Percentiles rank a stretch among this genome's conserved stretches.
phyloP scores from a whole-genome alignment of 2,329 filamentous ascomycete genomes.

The Grosmannia huntii region DNA sequence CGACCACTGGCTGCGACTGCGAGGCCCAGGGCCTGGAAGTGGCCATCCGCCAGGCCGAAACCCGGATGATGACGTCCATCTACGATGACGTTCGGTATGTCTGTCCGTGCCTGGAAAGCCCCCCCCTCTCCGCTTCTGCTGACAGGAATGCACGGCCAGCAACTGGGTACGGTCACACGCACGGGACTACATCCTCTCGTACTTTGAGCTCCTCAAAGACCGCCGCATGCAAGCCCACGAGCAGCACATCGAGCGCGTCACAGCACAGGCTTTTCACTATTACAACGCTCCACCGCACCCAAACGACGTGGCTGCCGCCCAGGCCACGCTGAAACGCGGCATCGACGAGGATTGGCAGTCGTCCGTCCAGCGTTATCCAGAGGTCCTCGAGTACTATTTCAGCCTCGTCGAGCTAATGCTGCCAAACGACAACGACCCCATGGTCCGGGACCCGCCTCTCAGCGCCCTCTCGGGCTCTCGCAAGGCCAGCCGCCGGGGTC shows the following conservation, averaged over 20 bases:
- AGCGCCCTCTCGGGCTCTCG: conserved; percentile 37
- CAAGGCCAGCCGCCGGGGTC: conserved; percentile 30
- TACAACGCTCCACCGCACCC: conserved; percentile 46
- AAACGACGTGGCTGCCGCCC: conserved; percentile 49
- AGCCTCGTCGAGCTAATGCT: conserved; percentile 53
- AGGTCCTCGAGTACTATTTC: conserved; percentile 74
- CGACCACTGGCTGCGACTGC: conserved; percentile 47
- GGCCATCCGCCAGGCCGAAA: conserved; percentile 50
- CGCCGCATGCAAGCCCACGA: conserved; percentile 46
- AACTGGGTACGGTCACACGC: conserved; percentile 52
- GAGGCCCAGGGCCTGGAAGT: conserved; percentile 52
- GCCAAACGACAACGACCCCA: conserved; percentile 47
- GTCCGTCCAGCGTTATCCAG: conserved; percentile 63
- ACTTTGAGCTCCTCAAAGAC: conserved; percentile 49
- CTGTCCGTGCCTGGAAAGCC: not conserved
- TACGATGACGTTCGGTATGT: conserved; percentile 51
- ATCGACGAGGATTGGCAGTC: conserved; percentile 70
- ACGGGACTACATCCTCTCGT: conserved; percentile 55
- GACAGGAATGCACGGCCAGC: conserved; percentile 23
- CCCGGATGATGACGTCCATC: conserved; percentile 48
- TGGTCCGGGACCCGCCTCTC: conserved; percentile 47
- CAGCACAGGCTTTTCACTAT: conserved; percentile 41
- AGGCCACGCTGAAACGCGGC: conserved; percentile 54
- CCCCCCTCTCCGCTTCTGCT: not conserved
- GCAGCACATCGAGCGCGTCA: conserved; percentile 42